Evolutionary conservation across 345 rosid species (phyloP).

Genomic region (Aurinia saxatilis): DNA sequence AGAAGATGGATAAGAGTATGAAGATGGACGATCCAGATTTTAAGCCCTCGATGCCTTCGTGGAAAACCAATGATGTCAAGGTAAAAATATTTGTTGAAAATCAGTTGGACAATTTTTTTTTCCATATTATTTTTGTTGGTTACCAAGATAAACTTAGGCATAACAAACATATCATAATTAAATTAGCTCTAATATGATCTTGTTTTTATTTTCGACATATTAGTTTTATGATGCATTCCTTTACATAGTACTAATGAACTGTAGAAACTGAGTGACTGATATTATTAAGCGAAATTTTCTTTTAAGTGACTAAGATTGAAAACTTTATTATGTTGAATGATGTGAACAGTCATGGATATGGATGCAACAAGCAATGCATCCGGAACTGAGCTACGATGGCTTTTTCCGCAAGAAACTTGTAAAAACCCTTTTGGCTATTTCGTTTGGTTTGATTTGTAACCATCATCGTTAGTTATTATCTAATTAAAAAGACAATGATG

Average conservation of each 20-base stretch:
- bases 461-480: background rate
- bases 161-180: no score
- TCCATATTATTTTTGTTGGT: background rate
- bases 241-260: background rate
- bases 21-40: conserved; percentile 62
- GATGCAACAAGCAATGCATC: conserved; percentile 99
- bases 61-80: conserved; percentile 91
- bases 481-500: background rate
- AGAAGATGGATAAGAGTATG: conserved; percentile 49
- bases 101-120: no score
- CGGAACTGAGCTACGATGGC: conserved; percentile 76
- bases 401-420: conserved; percentile 83
- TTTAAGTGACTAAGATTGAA: background rate
- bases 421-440: background rate
- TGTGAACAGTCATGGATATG: conserved; percentile 87
- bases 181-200: background rate
- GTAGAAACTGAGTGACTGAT: background rate
- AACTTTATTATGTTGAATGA: background rate
- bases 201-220: background rate
- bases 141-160: background rate
- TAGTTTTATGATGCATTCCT: background rate
- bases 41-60: conserved; percentile 62
- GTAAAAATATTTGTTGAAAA: conserved; percentile 25
- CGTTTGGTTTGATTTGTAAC: background rate
- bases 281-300: background rate